Percentiles rank a stretch among this genome's conserved stretches.
Conservation (phyloP, 768 basidiomycete genomes). For the Roridomyces roridus region DNA sequence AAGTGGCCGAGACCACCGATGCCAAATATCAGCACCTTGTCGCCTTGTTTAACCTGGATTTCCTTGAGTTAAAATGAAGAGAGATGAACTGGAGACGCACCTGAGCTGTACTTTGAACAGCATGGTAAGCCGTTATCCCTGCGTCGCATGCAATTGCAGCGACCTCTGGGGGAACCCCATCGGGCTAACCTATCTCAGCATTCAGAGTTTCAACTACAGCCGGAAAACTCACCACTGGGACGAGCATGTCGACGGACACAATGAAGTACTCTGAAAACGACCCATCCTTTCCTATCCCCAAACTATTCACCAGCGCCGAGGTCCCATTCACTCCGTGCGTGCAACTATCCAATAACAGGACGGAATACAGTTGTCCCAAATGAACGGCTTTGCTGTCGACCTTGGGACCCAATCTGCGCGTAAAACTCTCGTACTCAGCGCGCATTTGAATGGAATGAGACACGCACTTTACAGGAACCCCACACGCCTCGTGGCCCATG, state of each 20-base stretch:
- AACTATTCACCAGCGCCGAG: background rate
- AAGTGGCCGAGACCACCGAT: conserved; percentile 22
- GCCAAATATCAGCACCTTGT: conserved; percentile 25
- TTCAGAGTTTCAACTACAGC: background rate
- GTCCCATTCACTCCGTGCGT: conserved; percentile 6
- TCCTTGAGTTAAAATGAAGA: background rate
- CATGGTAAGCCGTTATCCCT: conserved; percentile 22
- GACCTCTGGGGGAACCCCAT: conserved; percentile 12
- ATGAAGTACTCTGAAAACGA: conserved; percentile 22
- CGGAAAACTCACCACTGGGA: conserved; percentile 15
- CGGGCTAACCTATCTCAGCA: conserved; percentile 3
- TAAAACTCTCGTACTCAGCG: background rate
- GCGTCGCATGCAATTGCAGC: conserved; percentile 26
- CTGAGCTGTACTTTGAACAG: conserved; percentile 21
- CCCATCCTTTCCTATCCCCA: conserved; percentile 20
- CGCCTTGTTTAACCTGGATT: conserved; percentile 14
- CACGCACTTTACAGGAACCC: conserved; percentile 16
- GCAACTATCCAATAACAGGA: conserved; percentile 6
- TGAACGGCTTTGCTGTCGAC: conserved; percentile 2
- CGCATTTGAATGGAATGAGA: background rate
- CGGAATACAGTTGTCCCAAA: conserved; percentile 13
- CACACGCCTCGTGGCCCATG: conserved; percentile 21
- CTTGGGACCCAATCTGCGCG: conserved; percentile 20
- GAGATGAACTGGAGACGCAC: background rate
- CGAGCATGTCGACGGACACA: conserved; percentile 6